Percentiles rank a stretch among this genome's conserved stretches.
These are phyloP conservation scores for Marasmius fiardii DNA, from an alignment of 1,284 basidiomycete species.

Conservation along the genomic window DNA sequence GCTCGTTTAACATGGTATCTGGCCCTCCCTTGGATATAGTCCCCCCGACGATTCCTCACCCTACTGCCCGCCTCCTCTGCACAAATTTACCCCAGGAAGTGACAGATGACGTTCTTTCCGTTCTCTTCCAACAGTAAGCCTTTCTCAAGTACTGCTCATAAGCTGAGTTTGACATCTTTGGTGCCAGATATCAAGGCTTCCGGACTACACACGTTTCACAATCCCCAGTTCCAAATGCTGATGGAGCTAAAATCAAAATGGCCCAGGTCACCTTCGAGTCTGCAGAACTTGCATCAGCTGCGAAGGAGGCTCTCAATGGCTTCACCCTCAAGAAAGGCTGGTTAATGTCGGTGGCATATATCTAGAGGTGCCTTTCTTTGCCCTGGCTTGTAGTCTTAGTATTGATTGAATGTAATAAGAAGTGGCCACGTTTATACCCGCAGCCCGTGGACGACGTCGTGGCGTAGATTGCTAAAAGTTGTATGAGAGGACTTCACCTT, in stretches of 20 bases:
- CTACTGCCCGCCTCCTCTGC: conserved; percentile 67
- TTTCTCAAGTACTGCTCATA: conserved; percentile 1
- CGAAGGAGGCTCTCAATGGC: conserved; percentile 75
- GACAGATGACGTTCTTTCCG: conserved; percentile 73
- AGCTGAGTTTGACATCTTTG: conserved; percentile 11
- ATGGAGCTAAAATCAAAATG: conserved; percentile 64
- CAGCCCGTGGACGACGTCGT: not conserved
- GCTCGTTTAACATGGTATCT: conserved; percentile 27
- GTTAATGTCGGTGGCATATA: conserved; percentile 74
- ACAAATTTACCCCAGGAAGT: conserved; percentile 81
- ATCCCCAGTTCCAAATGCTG: conserved; percentile 59
- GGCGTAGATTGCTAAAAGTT: not conserved
- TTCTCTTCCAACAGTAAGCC: conserved; percentile 86
- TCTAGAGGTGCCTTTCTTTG: conserved; percentile 36
- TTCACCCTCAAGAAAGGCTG: conserved; percentile 81
- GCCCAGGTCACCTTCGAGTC: conserved; percentile 77
- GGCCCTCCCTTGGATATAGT: conserved; percentile 27
- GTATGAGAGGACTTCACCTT: too few species aligned
- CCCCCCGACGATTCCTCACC: conserved; percentile 51
- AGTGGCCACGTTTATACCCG: not conserved
- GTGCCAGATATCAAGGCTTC: conserved; percentile 71
- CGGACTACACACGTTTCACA: conserved; percentile 63
- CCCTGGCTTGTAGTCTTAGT: conserved; percentile 2
- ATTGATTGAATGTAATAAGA: not conserved
- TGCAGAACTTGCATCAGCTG: conserved; percentile 65